These are phyloP conservation scores for Heterobasidion irregulare DNA, from an alignment of 1,284 basidiomycete genomes.

Conservation along the genomic window DNA sequence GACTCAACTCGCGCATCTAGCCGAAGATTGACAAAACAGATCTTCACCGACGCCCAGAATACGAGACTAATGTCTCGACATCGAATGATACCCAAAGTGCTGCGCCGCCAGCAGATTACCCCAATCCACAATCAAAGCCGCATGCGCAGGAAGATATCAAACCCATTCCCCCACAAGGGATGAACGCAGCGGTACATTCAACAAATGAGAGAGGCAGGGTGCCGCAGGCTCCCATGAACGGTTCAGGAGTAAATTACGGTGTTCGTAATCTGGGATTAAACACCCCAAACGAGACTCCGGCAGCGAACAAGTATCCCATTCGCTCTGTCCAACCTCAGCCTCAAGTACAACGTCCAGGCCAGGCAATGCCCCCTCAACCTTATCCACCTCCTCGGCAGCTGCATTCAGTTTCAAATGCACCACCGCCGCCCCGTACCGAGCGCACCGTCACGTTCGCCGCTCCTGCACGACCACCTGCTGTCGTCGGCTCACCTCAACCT, in stretches of 20 bases:
- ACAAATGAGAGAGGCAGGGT: slow-evolving; percentile 15
- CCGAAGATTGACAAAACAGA: slow-evolving; percentile 70
- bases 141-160: slow-evolving; percentile 2
- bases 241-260: not conserved
- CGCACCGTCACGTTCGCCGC: not conserved
- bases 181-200: slow-evolving; percentile 10
- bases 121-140: not conserved
- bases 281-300: slow-evolving; percentile 1
- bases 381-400: not conserved
- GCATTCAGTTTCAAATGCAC: not conserved
- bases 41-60: slow-evolving; percentile 75
- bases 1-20: slow-evolving; percentile 18
- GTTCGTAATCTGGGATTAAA: not conserved
- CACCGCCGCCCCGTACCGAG: not conserved
- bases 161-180: slow-evolving; percentile 10
- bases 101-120: slow-evolving; percentile 6
- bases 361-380: not conserved
- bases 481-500: not conserved
- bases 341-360: not conserved
- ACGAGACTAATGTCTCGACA: slow-evolving; percentile 31
- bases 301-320: not conserved
- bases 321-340: not conserved
- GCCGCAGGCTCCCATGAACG: not conserved
- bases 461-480: slow-evolving; percentile 1
- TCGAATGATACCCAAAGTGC: slow-evolving; percentile 3